Evolutionary conservation across 352 stramenopile species (phyloP).

Genomic region (Phytophthora cactorum): DNA sequence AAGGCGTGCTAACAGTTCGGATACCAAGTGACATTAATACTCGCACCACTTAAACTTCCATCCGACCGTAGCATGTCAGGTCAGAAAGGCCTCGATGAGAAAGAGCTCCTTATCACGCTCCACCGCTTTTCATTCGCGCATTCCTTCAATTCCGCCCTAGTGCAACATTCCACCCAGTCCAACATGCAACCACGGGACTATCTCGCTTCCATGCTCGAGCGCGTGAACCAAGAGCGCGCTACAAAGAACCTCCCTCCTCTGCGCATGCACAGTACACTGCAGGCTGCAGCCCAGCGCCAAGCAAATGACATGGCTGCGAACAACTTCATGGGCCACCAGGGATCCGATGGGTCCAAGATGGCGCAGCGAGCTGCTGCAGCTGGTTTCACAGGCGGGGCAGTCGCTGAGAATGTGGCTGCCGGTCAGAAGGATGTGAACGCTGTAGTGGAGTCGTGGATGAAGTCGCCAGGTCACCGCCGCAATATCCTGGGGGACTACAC

Average conservation of each 20-base stretch:
- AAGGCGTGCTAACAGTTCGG: no score
- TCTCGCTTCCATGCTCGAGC: conserved; percentile 39
- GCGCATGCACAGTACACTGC: conserved; percentile 43
- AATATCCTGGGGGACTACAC: conserved; percentile 49
- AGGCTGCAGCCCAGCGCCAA: conserved; percentile 21
- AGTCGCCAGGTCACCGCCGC: conserved; percentile 45
- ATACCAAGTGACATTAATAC: conserved; percentile 27
- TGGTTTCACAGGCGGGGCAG: conserved; percentile 46
- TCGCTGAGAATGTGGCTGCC: conserved; percentile 57
- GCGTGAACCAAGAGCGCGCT: conserved; percentile 53
- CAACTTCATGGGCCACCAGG: conserved; percentile 54
- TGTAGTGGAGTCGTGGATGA: conserved; percentile 61
- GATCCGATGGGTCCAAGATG: conserved; percentile 50
- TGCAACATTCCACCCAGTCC: background rate
- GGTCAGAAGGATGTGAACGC: conserved; percentile 44
- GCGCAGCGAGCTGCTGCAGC: conserved; percentile 34
- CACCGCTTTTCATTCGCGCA: conserved; percentile 25
- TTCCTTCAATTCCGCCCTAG: conserved; percentile 10
- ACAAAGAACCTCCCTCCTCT: conserved; percentile 37
- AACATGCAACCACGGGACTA: conserved; percentile 33
- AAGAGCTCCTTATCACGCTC: conserved; percentile 1
- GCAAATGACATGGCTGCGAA: conserved; percentile 45
- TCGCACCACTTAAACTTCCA: conserved; percentile 7
- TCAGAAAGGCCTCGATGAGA: background rate
- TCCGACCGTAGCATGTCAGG: conserved; percentile 8